phyloP scores from a whole-genome alignment of 768 basidiomycete genomes.

The Gloeopeniophorella convolvens region DNA sequence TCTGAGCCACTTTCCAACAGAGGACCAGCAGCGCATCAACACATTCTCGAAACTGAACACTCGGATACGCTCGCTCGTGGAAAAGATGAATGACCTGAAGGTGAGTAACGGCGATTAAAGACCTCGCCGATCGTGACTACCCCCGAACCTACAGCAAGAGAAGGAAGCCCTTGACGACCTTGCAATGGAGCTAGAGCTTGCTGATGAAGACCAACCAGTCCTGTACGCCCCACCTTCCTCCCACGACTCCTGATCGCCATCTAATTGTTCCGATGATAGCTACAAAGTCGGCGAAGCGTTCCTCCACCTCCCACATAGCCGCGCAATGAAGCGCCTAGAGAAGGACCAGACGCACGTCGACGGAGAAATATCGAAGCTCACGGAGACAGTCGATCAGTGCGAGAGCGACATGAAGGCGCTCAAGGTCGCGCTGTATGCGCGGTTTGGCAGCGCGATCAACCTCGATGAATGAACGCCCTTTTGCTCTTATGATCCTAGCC shows the following conservation, averaged over 20 bases:
- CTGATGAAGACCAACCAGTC: constrained; percentile 76
- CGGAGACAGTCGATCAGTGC: constrained; percentile 52
- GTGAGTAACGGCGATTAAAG: constrained; percentile 34
- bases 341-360: constrained; percentile 59
- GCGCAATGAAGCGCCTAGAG: constrained; percentile 67
- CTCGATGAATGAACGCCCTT: constrained; percentile 57
- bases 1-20: constrained; percentile 23
- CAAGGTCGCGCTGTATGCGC: constrained; percentile 76
- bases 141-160: constrained; percentile 59
- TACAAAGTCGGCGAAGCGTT: constrained; percentile 91
- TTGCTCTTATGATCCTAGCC: not conserved
- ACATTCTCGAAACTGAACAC: constrained; percentile 88
- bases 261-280: constrained; percentile 33
- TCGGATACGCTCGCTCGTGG: constrained; percentile 64
- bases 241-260: not conserved
- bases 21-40: constrained; percentile 87
- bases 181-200: constrained; percentile 78
- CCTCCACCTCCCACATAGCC: constrained; percentile 63
- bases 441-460: constrained; percentile 91
- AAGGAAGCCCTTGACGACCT: constrained; percentile 93
- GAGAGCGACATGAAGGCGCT: constrained; percentile 74
- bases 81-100: constrained; percentile 65
- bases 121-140: not conserved
- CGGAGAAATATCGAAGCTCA: constrained; percentile 44
- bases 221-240: constrained; percentile 42